Conservation (phyloP, 2,329 filamentous ascomycete genomes). For the Penicillium paneum region DNA sequence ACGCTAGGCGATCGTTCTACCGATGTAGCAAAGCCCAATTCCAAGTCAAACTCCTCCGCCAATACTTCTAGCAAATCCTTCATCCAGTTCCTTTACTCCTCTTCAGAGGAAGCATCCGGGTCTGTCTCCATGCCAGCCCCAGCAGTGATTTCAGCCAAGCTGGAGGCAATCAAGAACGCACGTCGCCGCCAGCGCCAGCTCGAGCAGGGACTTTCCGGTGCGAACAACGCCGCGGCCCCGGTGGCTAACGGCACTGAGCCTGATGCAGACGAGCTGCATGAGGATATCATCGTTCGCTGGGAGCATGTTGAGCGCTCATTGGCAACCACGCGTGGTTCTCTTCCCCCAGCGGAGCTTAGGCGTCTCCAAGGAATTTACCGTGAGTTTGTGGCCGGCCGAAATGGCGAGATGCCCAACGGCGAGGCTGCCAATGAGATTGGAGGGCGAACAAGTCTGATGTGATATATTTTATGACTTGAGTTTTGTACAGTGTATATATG, state of each 20-base stretch:
- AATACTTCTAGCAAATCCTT: slow-evolving; percentile 51
- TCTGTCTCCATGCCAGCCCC: slow-evolving; percentile 68
- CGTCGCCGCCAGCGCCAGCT: slow-evolving; percentile 61
- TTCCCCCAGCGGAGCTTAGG: slow-evolving; percentile 71
- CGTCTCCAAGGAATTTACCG: slow-evolving; percentile 77
- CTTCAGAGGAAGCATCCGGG: slow-evolving; percentile 51
- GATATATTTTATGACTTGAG: slow-evolving; percentile 14
- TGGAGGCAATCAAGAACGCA: slow-evolving; percentile 72
- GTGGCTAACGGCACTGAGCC: slow-evolving; percentile 25
- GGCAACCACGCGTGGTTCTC: slow-evolving; percentile 73
- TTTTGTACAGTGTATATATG: slow-evolving; percentile 23
- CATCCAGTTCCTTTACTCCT: slow-evolving; percentile 79
- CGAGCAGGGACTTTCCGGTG: slow-evolving; percentile 34
- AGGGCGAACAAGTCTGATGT: slow-evolving; percentile 92
- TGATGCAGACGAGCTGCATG: slow-evolving; percentile 36
- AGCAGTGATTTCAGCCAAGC: slow-evolving; percentile 74
- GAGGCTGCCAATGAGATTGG: slow-evolving; percentile 91
- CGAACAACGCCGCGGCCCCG: slow-evolving; percentile 10
- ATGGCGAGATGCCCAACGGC: slow-evolving; percentile 92
- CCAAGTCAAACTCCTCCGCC: slow-evolving; percentile 30
- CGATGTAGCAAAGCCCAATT: slow-evolving; percentile 40
- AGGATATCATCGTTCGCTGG: slow-evolving; percentile 81
- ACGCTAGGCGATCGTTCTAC: slow-evolving; percentile 61
- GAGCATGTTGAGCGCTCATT: slow-evolving; percentile 77
- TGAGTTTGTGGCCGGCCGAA: slow-evolving; percentile 89